Conservation (phyloP, 306 rosid species). For the Herpetospermum pedunculosum region DNA sequence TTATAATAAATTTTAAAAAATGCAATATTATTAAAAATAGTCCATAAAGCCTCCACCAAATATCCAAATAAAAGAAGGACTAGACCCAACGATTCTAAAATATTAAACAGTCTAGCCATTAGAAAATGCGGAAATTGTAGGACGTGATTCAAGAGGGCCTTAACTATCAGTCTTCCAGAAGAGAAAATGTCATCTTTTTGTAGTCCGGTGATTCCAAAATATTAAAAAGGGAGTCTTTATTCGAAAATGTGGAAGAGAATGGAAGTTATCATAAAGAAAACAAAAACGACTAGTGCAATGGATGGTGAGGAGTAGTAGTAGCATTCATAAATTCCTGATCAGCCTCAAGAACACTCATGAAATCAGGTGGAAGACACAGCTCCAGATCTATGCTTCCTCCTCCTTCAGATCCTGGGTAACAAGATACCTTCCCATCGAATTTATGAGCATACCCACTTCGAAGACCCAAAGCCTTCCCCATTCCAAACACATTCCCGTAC, state of each 20-base stretch:
- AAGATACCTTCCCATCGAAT: conserved; percentile 29
- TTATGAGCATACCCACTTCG: conserved; percentile 45
- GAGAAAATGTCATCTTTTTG: background rate
- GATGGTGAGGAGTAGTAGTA: conserved; percentile 14
- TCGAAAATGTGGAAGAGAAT: too few species aligned
- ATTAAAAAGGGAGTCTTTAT: background rate
- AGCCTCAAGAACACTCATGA: conserved; percentile 36
- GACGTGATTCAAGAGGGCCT: too few species aligned
- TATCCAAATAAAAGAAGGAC: too few species aligned
- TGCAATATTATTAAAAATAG: too few species aligned
- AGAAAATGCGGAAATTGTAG: too few species aligned
- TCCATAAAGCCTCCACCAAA: too few species aligned
- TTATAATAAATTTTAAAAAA: too few species aligned
- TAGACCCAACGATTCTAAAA: too few species aligned
- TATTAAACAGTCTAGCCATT: too few species aligned
- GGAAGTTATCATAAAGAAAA: too few species aligned
- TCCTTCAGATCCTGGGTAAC: conserved; percentile 24
- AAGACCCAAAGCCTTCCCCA: conserved; percentile 52
- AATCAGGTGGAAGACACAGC: conserved; percentile 23
- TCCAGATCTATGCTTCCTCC: conserved; percentile 58
- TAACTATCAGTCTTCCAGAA: background rate
- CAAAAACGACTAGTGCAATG: too few species aligned
- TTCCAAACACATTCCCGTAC: conserved; percentile 60
- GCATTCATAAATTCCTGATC: conserved; percentile 35
- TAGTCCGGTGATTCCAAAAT: background rate